Evolutionary conservation across 2,329 filamentous ascomycete genomes (phyloP).

Genomic region (Paecilomyces variotii): DNA sequence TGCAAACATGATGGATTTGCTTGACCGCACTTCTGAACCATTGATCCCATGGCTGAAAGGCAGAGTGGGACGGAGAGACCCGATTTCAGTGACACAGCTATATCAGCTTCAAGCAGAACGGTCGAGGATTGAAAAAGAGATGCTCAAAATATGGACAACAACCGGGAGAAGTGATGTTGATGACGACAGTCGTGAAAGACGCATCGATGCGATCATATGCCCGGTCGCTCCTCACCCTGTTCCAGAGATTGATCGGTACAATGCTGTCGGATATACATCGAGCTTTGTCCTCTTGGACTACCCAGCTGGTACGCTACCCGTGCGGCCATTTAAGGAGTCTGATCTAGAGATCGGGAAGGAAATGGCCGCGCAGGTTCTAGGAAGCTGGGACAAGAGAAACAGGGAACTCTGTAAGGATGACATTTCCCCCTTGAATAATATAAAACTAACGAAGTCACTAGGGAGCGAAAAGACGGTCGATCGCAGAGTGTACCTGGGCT

Average conservation of each 20-base stretch:
- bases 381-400: conserved; percentile 55
- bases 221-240: conserved; percentile 58
- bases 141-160: conserved; percentile 50
- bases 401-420: conserved; percentile 46
- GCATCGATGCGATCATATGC: conserved; percentile 54
- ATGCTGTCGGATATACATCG: conserved; percentile 54
- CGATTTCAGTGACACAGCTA: conserved; percentile 41
- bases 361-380: conserved; percentile 32
- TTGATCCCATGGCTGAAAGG: conserved; percentile 53
- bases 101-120: conserved; percentile 47
- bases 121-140: conserved; percentile 45
- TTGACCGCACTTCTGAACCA: conserved; percentile 49
- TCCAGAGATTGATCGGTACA: conserved; percentile 54
- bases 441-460: conserved; percentile 5
- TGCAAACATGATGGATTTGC: conserved; percentile 47
- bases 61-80: conserved; percentile 42
- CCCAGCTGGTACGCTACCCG: conserved; percentile 50
- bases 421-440: neutral
- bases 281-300: conserved; percentile 57
- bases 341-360: conserved; percentile 46
- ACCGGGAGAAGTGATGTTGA: conserved; percentile 8
- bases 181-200: conserved; percentile 22
- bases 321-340: conserved; percentile 40
- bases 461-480: conserved; percentile 44
- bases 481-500: conserved; percentile 46